Evolutionary conservation across 73 alveolate species (phyloP), one percentile per base, ranked within the genome.

Genomic region (Paramecium primaurelia): DNA sequence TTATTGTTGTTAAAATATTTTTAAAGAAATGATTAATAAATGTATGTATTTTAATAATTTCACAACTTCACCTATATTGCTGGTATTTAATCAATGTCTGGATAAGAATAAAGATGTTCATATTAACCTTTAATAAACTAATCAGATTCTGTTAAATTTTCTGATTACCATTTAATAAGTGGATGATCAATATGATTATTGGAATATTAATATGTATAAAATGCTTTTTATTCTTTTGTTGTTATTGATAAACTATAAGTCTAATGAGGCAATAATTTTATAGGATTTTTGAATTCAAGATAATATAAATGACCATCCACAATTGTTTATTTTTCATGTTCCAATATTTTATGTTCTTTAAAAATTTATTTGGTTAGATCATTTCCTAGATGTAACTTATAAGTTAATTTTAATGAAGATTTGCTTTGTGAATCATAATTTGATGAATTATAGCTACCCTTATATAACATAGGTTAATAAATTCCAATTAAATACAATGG

Each of bases 401-500:
- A 44, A 3, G 25, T 80, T 9, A 80, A 44, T 49, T 34, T 80
- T 0, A 22, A 22, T 22, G 47, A 77, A 26, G 91, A 14, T 6
- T 40, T 47, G 4, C 2, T 18, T 42, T 80, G 14, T 80, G 91
- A 80, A 36, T 80, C 73, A 80, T 80, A 80, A 80, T 49, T 80
- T 2, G 91, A 20, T 6, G 77, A 42, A 45, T 80, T 49, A 80
- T 42, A 49, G 18, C 75, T 42, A 11, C 91, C 91, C 18, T 80
- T 40, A 11, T 80, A 80, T 0, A 80, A 30, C 44, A 80, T 80
- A 1, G 91, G 91, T 80, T 80, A 25, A 20, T 4, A 49, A 0
- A 80, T 45, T 45, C 91, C 91, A 14, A 44, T 10, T 36, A 80
- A 80, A 49, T 80, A 80, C 5, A 80, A 45, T 20, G 30, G 77